A percentile compares a stretch with the other conserved stretches of the same genome.
phyloP scores from a whole-genome alignment of 75 land plant species.

The Cupressus sempervirens region DNA sequence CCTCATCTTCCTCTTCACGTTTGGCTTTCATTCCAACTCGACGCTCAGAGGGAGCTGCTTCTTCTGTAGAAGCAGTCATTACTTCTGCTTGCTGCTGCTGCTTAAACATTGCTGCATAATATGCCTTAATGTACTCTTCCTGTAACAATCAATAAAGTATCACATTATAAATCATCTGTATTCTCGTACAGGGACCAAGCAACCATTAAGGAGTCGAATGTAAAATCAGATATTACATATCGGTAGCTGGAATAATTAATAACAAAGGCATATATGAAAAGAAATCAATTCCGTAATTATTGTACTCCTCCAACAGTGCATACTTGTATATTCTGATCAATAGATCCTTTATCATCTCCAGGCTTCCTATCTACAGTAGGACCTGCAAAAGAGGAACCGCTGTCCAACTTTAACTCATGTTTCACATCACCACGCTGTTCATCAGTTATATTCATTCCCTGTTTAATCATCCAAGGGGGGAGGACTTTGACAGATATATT shows the following conservation, averaged over 20 bases:
- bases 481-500: conserved; percentile 53
- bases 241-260: neutral
- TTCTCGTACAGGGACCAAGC: neutral
- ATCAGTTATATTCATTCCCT: conserved; percentile 79
- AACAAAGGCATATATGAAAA: neutral
- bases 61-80: conserved; percentile 20
- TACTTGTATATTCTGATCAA: conserved; percentile 51
- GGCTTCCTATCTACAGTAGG: conserved; percentile 51
- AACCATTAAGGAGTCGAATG: neutral
- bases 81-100: conserved; percentile 48
- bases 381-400: conserved; percentile 16
- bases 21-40: conserved; percentile 61
- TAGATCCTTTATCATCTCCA: conserved; percentile 37
- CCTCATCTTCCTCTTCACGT: conserved; percentile 67
- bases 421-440: conserved; percentile 79
- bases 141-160: conserved; percentile 16
- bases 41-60: conserved; percentile 33
- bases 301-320: neutral
- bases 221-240: neutral
- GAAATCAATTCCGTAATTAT: neutral
- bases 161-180: neutral
- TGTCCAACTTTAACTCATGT: conserved; percentile 46
- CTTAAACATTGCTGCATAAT: conserved; percentile 65
- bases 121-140: conserved; percentile 85
- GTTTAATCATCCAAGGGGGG: conserved; percentile 95